Evolutionary conservation across 306 rosid species (phyloP), one percentile per base, ranked within the genome.

Genomic region (Mimosa bimucronata): DNA sequence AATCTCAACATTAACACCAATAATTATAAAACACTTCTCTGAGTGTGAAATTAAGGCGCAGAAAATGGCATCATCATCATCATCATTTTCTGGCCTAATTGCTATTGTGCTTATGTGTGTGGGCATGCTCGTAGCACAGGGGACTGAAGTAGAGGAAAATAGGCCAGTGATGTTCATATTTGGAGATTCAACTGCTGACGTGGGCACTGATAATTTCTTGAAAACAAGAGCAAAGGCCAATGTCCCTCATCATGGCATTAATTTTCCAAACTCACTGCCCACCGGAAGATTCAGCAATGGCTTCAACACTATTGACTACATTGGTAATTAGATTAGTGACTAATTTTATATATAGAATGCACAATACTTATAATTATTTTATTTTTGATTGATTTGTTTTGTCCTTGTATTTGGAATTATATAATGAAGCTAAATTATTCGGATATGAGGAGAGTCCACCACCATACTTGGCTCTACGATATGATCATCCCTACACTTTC

Each of bases 211-310:
- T 68, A 88, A 77, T 75, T 79, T 76, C 66, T 28, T 88, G n/a
- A 66, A 0, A 0, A 34, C 81, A 30, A 5, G 0, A 66, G 88
- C 90, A 10, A 58, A 31, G 79, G 91, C 90, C 18, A 71, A 88
- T 46, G 79, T 81, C 7, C 68, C 71, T 21, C 86, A 71, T 38
- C 44, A 86, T 65, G 94, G 91, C 15, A 65, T 90, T 79, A 91
- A 90, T 85, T 86, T 45, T 57, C 74, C 81, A 23, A 4, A 37
- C 37, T 82, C 89, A 21, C 0, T n/a, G 55, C 87, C 94, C 40
- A 86, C 94, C 0, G 94, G 91, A 38, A 90, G 91, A 81, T 90
- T 90, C 79, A 86, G 88, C 64, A 90, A 90, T 79, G 94, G 91
- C 79, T 65, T 82, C 37, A 88, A 90, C 81, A 65, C 83, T 46